Conservation (phyloP, 768 basidiomycete species). For the Rhodosporidiobolus sp. region DNA sequence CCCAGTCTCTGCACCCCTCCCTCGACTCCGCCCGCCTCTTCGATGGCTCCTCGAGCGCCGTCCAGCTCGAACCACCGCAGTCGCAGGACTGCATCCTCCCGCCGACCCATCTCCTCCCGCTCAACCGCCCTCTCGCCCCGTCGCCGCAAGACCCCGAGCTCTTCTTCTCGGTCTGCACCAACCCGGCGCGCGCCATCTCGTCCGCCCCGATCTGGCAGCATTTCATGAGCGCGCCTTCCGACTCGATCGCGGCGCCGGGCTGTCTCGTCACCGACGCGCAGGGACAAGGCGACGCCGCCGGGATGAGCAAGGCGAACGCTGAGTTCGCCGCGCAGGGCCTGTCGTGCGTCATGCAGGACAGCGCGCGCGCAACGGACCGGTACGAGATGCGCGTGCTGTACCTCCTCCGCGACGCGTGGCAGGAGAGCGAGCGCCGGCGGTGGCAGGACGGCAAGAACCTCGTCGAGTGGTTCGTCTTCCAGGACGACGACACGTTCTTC, state of each 20-base stretch:
- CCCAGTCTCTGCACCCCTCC: constrained; percentile 3
- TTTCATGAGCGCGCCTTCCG: constrained; percentile 22
- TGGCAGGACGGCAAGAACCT: constrained; percentile 11
- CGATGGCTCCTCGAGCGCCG: background rate
- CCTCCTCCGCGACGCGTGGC: constrained; percentile 25
- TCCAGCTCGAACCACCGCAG: background rate
- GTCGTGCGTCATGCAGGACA: constrained; percentile 18
- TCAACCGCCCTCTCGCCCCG: background rate
- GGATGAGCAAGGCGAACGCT: constrained; percentile 17
- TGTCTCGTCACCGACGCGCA: constrained; percentile 35
- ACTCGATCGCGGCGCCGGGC: background rate
- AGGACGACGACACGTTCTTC: constrained; percentile 38
- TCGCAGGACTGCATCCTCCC: constrained; percentile 3
- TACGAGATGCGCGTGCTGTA: constrained; percentile 32
- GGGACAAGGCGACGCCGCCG: constrained; percentile 4
- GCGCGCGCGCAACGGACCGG: constrained; percentile 5
- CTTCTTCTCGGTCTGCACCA: constrained; percentile 32
- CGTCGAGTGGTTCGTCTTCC: constrained; percentile 37
- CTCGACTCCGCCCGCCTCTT: constrained; percentile 7
- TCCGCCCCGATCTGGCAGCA: constrained; percentile 16
- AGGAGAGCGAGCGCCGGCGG: constrained; percentile 16
- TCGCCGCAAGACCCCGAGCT: constrained; percentile 4
- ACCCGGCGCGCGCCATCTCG: constrained; percentile 20
- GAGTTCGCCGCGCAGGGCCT: constrained; percentile 4
- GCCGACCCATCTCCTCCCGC: background rate